Base-by-base conservation (phyloP, 805 yeast genomes). In the Yarrowia sp. region DNA sequence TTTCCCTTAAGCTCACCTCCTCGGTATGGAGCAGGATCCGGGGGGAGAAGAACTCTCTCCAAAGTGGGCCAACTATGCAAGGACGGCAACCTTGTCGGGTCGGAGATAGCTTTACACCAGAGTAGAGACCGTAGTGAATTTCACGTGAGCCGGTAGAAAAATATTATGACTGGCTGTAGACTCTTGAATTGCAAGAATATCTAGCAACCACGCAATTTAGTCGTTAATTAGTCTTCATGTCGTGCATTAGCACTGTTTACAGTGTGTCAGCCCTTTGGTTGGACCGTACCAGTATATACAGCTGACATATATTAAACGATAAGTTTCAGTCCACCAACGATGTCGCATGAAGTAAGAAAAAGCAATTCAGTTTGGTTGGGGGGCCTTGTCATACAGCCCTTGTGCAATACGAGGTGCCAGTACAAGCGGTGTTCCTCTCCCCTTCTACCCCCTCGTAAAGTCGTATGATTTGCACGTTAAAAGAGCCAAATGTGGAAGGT, bases 391-490 rank as follows among this genome's bases (percentile, higher is more conserved):
- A n/a, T n/a, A n/a, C n/a, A n/a, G n/a, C n/a, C n/a, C n/a, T n/a
- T n/a, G n/a, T n/a, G n/a, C n/a, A n/a, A n/a, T n/a, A n/a, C n/a
- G n/a, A n/a, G n/a, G n/a, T n/a, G n/a, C n/a, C n/a, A n/a, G n/a
- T n/a, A n/a, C n/a, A n/a, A n/a, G n/a, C n/a, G n/a, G 17, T 6
- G n/a, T 4, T 16, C 30, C 30, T 16, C 51, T 17, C 17, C 5
- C 16, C 12, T 24, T 10, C 19, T n/a, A 4, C 26, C 33, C 24
- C n/a, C 49, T 24, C 21, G 32, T 24, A 24, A 24, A 28, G 52
- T 46, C 52, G 52, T 46, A 46, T 46, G 51, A 46, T 46, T 26
- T 46, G 52, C 52, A 46, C 4, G 52, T 12, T 46, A 28, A 28
- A 10, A 30, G 52, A 46, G 52, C 24, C 52, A 46, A 44, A 44